phyloP scores from a whole-genome alignment of 2,329 filamentous ascomycete species.

The Microdochium trichocladiopsis region DNA sequence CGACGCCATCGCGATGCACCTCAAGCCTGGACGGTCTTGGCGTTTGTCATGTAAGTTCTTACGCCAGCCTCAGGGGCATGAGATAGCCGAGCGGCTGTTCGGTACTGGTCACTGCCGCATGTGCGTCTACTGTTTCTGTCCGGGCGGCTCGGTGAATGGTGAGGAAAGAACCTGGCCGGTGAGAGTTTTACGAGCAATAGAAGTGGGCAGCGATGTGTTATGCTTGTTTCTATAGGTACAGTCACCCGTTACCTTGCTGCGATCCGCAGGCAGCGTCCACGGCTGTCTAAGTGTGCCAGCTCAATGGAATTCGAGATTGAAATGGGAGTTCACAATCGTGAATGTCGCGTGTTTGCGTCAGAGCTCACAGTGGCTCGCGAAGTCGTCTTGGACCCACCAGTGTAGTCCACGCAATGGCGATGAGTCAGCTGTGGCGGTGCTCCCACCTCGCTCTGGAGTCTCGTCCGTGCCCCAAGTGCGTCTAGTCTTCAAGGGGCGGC shows the following conservation, averaged over 20 bases:
- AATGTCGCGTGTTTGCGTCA: too few species aligned
- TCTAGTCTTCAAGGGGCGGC: too few species aligned
- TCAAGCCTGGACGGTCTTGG: not conserved
- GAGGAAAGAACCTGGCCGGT: not conserved
- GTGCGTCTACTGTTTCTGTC: not conserved
- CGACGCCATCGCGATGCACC: conserved; percentile 36
- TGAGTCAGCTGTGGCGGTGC: conserved; percentile 1
- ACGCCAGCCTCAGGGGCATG: not conserved
- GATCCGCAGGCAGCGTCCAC: not conserved
- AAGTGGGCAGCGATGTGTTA: not conserved
- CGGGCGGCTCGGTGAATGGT: not conserved
- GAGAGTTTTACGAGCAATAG: not conserved
- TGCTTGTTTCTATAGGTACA: not conserved
- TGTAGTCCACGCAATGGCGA: too few species aligned
- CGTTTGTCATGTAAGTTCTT: not conserved
- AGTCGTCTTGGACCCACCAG: too few species aligned
- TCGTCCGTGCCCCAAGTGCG: too few species aligned
- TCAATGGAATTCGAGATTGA: too few species aligned
- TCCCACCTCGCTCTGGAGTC: too few species aligned
- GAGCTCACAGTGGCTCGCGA: not conserved
- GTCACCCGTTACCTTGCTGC: not conserved
- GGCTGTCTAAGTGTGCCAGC: too few species aligned
- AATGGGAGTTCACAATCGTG: too few species aligned
- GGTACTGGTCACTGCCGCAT: not conserved
- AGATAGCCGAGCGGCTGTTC: not conserved